phyloP scores from a whole-genome alignment of 306 rosid genomes.

The Cucurbita moschata region DNA sequence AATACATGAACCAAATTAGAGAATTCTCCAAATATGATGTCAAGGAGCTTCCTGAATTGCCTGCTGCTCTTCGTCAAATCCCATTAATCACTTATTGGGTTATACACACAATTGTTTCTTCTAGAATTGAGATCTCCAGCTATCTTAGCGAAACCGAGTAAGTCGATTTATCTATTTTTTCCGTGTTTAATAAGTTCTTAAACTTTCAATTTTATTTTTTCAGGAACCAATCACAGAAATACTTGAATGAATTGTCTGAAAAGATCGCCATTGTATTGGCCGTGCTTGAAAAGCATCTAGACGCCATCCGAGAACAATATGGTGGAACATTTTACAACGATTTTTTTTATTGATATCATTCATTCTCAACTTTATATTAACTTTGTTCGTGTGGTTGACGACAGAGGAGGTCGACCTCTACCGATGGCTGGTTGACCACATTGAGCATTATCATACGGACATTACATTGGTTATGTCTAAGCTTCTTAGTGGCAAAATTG shows the following conservation, averaged over 20 bases:
- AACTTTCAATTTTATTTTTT: neutral
- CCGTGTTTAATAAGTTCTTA: too few relatives aligned
- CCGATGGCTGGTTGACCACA: slow-evolving; percentile 3
- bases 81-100: slow-evolving; percentile 1
- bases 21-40: neutral
- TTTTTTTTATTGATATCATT: neutral
- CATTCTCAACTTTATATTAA: neutral
- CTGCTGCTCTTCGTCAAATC: neutral
- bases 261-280: neutral
- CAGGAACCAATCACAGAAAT: neutral
- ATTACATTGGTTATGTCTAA: neutral
- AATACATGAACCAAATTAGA: neutral
- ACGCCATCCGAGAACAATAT: neutral
- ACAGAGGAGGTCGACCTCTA: slow-evolving; percentile 2
- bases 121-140: slow-evolving; percentile 1
- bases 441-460: slow-evolving; percentile 5
- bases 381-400: neutral
- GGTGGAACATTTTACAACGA: neutral
- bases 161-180: neutral
- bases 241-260: neutral
- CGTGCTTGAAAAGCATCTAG: neutral
- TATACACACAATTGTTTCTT: slow-evolving; percentile 4
- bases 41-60: neutral
- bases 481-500: neutral
- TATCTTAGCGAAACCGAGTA: slow-evolving; percentile 1